Conservation (phyloP, 208 protist genomes). For the Wallacemonas sp. region DNA sequence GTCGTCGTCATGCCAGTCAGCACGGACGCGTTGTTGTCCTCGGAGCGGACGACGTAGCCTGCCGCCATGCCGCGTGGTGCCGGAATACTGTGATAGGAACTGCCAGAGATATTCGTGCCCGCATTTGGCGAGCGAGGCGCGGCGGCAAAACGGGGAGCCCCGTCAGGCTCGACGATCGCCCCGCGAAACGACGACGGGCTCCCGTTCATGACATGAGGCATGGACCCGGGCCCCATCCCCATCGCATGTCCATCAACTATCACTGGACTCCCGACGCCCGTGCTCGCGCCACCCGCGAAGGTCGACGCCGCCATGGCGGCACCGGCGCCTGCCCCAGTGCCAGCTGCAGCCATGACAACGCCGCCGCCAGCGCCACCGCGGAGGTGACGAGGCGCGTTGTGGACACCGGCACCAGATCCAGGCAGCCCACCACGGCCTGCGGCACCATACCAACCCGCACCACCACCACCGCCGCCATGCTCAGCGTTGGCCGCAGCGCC, state of each 20-base stretch:
- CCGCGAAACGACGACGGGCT: background rate
- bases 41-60: constrained; percentile 10
- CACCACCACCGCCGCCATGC: background rate
- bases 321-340: no score
- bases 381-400: no score
- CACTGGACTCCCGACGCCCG: no score
- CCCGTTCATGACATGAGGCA: background rate
- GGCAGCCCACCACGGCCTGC: no score
- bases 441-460: no score
- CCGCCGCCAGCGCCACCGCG: no score
- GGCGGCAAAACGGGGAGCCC: background rate
- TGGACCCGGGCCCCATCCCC: background rate
- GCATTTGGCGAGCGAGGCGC: constrained; percentile 5
- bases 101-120: background rate
- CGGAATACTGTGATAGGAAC: constrained; percentile 11
- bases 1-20: no score
- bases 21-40: constrained; percentile 17
- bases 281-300: no score
- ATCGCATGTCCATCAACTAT: background rate
- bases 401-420: no score
- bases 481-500: background rate
- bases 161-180: background rate
- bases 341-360: no score
- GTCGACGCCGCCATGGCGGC: no score
- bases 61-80: constrained; percentile 16